phyloP scores from a whole-genome alignment of 2,329 filamentous ascomycete genomes.

The Calonectria pauciramosa region DNA sequence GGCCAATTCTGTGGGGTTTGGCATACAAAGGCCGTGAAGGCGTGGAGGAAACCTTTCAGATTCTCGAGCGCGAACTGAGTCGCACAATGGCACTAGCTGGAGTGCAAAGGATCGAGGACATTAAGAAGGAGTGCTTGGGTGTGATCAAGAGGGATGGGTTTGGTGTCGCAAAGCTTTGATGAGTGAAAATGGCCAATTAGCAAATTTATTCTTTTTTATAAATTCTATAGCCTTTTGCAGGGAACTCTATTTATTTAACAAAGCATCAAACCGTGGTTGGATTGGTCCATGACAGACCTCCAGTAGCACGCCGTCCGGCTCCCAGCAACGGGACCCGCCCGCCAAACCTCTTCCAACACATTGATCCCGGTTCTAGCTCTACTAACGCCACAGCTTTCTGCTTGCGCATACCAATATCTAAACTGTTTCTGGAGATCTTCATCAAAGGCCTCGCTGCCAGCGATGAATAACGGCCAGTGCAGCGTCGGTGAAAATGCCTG shows the following conservation, averaged over 20 bases:
- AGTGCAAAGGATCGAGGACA: not conserved
- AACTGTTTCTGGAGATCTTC: constrained; percentile 34
- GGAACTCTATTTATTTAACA: not conserved
- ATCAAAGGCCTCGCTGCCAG: constrained; percentile 39
- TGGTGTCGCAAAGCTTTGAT: not conserved
- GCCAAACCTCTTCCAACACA: constrained; percentile 39
- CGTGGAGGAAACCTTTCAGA: not conserved
- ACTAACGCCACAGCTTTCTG: constrained; percentile 36
- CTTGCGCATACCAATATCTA: constrained; percentile 36
- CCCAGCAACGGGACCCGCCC: not conserved
- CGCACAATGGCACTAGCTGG: not conserved
- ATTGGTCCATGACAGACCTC: not conserved
- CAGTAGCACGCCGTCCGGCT: not conserved
- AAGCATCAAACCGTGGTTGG: not conserved
- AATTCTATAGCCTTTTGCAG: not conserved
- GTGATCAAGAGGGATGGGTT: not conserved
- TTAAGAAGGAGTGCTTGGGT: not conserved
- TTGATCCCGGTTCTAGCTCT: constrained; percentile 38
- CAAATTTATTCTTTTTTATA: not conserved
- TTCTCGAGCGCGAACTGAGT: not conserved
- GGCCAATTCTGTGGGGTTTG: not conserved
- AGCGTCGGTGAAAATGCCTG: constrained; percentile 35
- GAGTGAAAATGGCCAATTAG: not conserved
- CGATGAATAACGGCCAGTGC: constrained; percentile 43
- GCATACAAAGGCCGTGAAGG: not conserved